A percentile compares a stretch with the other conserved stretches of the same genome.
Evolutionary conservation across 2,329 filamentous ascomycete genomes (phyloP).

Genomic region (Sarocladiaceae sp.): DNA sequence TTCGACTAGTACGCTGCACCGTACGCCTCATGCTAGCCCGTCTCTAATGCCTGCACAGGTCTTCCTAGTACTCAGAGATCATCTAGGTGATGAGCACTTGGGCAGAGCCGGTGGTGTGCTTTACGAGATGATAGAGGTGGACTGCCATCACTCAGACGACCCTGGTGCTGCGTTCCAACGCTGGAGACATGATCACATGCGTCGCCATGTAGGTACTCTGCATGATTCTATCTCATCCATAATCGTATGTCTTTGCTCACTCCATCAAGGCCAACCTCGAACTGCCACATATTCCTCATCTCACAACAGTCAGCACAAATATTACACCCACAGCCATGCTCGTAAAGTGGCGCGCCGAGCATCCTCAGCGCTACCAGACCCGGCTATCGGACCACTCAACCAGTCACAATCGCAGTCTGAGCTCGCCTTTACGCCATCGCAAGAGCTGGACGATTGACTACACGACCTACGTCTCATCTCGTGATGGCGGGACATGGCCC

Average conservation of each 20-base stretch:
- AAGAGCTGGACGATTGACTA: constrained; percentile 38
- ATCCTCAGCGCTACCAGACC: constrained; percentile 31
- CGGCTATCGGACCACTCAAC: constrained; percentile 32
- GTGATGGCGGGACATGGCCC: constrained; percentile 29
- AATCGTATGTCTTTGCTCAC: constrained; percentile 8
- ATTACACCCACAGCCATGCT: constrained; percentile 33
- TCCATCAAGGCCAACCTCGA: constrained; percentile 31
- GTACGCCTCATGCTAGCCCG: neutral
- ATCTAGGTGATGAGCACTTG: constrained; percentile 38
- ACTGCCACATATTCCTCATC: constrained; percentile 40
- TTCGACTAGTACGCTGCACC: constrained; percentile 28
- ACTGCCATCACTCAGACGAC: constrained; percentile 37
- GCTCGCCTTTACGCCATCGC: constrained; percentile 29
- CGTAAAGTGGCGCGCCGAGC: constrained; percentile 28
- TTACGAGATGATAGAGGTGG: constrained; percentile 40
- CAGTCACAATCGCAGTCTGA: constrained; percentile 19
- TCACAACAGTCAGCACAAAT: constrained; percentile 36
- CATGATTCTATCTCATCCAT: neutral
- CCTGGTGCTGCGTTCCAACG: constrained; percentile 39
- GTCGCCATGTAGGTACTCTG: constrained; percentile 29
- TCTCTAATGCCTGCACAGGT: constrained; percentile 21
- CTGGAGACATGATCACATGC: constrained; percentile 38
- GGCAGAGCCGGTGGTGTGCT: constrained; percentile 37
- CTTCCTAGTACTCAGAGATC: constrained; percentile 35
- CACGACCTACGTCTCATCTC: constrained; percentile 34